These are phyloP conservation scores for Trametes polyzona DNA, from an alignment of 1,284 basidiomycete species.

Conservation along the genomic window DNA sequence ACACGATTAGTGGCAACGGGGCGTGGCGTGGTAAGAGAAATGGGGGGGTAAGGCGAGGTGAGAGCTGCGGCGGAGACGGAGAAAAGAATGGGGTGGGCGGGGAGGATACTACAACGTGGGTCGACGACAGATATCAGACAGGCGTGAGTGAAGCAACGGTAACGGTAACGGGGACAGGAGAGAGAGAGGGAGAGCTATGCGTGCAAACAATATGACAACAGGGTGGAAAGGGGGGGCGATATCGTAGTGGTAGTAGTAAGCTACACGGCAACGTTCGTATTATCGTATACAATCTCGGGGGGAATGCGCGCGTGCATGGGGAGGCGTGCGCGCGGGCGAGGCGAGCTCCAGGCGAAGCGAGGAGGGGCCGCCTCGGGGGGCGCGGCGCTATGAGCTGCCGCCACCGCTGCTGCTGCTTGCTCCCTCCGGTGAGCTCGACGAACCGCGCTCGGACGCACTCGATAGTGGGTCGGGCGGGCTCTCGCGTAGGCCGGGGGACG, in stretches of 20 bases:
- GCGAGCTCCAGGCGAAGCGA: too few species aligned
- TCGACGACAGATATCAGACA: background rate
- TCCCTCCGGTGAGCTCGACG: constrained; percentile 10
- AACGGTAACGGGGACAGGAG: background rate
- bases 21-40: background rate
- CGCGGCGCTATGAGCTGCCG: constrained; percentile 8
- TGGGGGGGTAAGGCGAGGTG: background rate
- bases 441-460: constrained; percentile 2
- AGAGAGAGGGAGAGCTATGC: background rate
- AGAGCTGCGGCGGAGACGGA: background rate
- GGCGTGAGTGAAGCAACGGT: background rate
- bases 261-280: constrained; percentile 16
- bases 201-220: constrained; percentile 3
- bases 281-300: background rate
- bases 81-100: background rate
- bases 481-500: constrained; percentile 9
- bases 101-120: background rate
- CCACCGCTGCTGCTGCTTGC: constrained; percentile 10
- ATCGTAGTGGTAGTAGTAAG: constrained; percentile 2
- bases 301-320: background rate
- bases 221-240: background rate
- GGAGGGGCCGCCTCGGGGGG: background rate
- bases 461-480: background rate
- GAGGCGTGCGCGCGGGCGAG: too few species aligned
- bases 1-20: constrained; percentile 5